Base-by-base conservation (phyloP, 371 early-diverging fungal genomes). In the Parasitella parasitica region DNA sequence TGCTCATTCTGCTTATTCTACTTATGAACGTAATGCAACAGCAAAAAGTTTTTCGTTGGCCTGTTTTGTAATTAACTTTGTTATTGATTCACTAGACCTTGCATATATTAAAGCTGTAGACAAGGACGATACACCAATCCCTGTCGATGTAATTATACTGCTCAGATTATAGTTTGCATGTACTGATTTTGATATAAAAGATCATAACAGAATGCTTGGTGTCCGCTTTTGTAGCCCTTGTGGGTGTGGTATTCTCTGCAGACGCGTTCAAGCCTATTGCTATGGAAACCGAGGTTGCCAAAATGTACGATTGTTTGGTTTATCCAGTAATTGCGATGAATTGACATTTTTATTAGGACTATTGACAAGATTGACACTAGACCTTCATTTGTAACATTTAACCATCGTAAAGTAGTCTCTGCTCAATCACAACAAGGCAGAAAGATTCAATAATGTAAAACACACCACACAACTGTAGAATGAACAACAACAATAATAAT, bases 11-110 rank as follows among this genome's bases (percentile, higher is more conserved):
- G 85, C 86, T 24, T 89, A 83, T 64, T 89, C 89, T 20, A 86
- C 87, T 22, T 89, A 87, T 75, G 87, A 89, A 71, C 89, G 89
- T 87, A 82, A n/a, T n/a, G n/a, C n/a, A n/a, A n/a, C n/a, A n/a
- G n/a, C n/a, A n/a, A 28, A 34, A n/a, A 4, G 8, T 22, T 22
- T 18, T 13, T 24, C 6, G 6, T 32, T 32, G 4, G 11, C 32
- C 1, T 8, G 11, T 32, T 32, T 32, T 8, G 11, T 32, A 11
- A 4, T 32, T 32, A 32, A 32, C n/a, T n/a, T n/a, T n/a, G n/a
- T n/a, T n/a, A n/a, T n/a, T n/a, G n/a, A n/a, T n/a, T 32, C 32
- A 2, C 6, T 32, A 88, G 89, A 88, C 76, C 79, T 86, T 37
- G 83, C 87, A 48, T 88, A 86, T 57, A 63, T 88, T 20, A 88